Evolutionary conservation across 1,284 basidiomycete species (phyloP).

Genomic region (Ustilago shanxiensis): DNA sequence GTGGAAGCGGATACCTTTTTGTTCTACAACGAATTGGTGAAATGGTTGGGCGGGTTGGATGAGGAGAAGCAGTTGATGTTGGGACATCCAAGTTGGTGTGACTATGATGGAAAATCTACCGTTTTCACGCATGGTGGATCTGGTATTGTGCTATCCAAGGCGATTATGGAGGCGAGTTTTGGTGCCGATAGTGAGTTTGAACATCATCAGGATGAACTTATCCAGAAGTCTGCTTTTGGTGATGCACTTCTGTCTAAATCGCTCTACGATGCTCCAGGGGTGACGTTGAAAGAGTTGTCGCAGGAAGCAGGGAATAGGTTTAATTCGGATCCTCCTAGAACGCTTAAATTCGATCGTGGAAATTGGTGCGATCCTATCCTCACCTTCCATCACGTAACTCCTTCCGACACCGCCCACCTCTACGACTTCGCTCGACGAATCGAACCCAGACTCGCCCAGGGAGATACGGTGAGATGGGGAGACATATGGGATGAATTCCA

Average conservation of each 20-base stretch:
- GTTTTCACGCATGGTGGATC: slow-evolving; percentile 48
- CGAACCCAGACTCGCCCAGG: slow-evolving; percentile 8
- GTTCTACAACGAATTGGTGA: slow-evolving; percentile 40
- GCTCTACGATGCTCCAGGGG: slow-evolving; percentile 29
- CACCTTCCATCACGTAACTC: slow-evolving; percentile 53
- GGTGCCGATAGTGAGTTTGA: slow-evolving; percentile 35
- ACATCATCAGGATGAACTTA: slow-evolving; percentile 29
- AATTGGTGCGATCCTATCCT: slow-evolving; percentile 46
- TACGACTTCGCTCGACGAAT: slow-evolving; percentile 43
- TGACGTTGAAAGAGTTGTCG: slow-evolving; percentile 14
- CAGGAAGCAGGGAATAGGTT: slow-evolving; percentile 29
- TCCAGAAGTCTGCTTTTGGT: slow-evolving; percentile 36
- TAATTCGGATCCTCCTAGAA: slow-evolving; percentile 34
- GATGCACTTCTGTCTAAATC: slow-evolving; percentile 51
- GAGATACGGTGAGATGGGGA: slow-evolving; percentile 17
- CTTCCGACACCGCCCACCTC: slow-evolving; percentile 23
- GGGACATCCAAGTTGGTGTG: slow-evolving; percentile 39
- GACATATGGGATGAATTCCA: slow-evolving; percentile 49
- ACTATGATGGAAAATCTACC: slow-evolving; percentile 30
- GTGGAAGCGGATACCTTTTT: slow-evolving; percentile 60
- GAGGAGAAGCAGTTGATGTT: slow-evolving; percentile 19
- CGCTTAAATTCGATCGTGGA: slow-evolving; percentile 21
- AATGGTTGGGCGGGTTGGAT: slow-evolving; percentile 31
- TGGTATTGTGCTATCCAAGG: slow-evolving; percentile 39
- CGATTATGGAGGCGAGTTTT: slow-evolving; percentile 30